phyloP scores from a whole-genome alignment of 208 protist genomes.

The Trypanosomatidae sp. region DNA sequence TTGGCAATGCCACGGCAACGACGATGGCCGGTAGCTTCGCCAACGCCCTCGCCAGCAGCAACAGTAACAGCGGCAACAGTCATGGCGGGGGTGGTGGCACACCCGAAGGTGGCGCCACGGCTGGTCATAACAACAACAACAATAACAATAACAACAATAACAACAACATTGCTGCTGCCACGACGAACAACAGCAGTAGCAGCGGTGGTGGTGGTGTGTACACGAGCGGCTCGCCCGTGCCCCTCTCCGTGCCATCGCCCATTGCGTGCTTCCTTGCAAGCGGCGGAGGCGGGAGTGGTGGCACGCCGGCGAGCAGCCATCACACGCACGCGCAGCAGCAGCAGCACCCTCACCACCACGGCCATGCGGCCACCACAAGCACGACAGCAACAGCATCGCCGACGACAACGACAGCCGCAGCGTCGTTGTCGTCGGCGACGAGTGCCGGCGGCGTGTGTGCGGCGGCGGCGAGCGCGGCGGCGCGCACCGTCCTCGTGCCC shows the following conservation, averaged over 20 bases:
- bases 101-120: no score
- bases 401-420: constrained; percentile 2
- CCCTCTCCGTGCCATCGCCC: no score
- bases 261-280: no score
- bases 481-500: constrained; percentile 21
- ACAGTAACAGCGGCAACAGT: not conserved
- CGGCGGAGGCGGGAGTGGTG: no score
- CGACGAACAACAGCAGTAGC: not conserved
- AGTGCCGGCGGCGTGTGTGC: constrained; percentile 5
- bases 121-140: not conserved
- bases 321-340: not conserved
- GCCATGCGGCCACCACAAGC: no score
- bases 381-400: no score
- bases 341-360: not conserved
- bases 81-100: no score
- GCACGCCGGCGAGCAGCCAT: no score
- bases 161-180: not conserved
- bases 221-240: no score
- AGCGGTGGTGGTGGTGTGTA: not conserved
- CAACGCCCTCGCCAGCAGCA: not conserved
- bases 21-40: not conserved
- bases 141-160: not conserved
- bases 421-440: constrained; percentile 1
- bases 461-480: constrained; percentile 1
- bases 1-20: not conserved